Percentiles rank a stretch among this genome's conserved stretches.
Conservation (phyloP, 306 rosid species). For the Acacia crassicarpa region DNA sequence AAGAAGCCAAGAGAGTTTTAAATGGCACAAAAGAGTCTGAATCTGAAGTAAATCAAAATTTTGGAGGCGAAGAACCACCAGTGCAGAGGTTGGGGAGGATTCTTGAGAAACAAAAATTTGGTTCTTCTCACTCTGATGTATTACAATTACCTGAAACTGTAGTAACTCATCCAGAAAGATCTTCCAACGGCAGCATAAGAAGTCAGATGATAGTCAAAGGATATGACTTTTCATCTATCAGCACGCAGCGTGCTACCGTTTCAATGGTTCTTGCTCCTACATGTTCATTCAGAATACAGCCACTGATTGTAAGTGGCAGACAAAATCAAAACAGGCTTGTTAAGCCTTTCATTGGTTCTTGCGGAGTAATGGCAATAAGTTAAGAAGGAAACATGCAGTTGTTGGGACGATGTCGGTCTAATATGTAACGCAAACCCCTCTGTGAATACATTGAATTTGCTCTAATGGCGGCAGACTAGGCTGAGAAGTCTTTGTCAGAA, state of each 20-base stretch:
- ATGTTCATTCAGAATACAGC: slow-evolving; percentile 39
- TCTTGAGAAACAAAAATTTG: slow-evolving; percentile 42
- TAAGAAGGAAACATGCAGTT: slow-evolving; percentile 39
- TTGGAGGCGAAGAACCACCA: slow-evolving; percentile 33
- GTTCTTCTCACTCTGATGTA: slow-evolving; percentile 47
- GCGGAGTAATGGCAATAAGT: slow-evolving; percentile 53
- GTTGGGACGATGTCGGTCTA: slow-evolving; percentile 4
- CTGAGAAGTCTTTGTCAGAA: slow-evolving; percentile 23
- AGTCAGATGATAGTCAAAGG: slow-evolving; percentile 50
- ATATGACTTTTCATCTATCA: slow-evolving; percentile 25
- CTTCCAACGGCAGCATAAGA: slow-evolving; percentile 49
- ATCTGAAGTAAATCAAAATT: slow-evolving; percentile 24
- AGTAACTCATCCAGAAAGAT: slow-evolving; percentile 46
- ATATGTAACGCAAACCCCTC: neutral
- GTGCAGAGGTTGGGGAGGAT: slow-evolving; percentile 43
- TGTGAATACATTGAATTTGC: slow-evolving; percentile 8
- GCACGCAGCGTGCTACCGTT: slow-evolving; percentile 32
- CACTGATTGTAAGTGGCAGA: slow-evolving; percentile 49
- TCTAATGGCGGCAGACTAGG: neutral
- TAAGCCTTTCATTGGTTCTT: slow-evolving; percentile 48
- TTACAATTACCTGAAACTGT: slow-evolving; percentile 46
- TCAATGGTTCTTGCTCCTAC: slow-evolving; percentile 44
- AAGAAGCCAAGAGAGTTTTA: slow-evolving; percentile 59
- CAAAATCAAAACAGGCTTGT: slow-evolving; percentile 48
- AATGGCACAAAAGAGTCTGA: slow-evolving; percentile 42